Base-by-base conservation (phyloP, 1,284 basidiomycete species). In the Xerocomus minutiporus region DNA sequence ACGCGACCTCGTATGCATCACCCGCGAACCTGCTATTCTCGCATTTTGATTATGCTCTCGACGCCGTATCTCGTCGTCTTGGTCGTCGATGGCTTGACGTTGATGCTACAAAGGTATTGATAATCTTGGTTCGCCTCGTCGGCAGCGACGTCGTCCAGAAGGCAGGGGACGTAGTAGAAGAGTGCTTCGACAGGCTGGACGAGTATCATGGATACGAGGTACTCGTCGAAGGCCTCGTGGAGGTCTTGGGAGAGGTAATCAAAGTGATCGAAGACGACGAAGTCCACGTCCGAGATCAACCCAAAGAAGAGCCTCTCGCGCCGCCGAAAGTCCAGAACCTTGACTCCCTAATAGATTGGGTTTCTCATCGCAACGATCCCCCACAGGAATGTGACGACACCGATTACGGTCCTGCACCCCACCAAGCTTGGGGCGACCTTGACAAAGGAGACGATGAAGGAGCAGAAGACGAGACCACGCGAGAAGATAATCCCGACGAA, bases 11-110 rank as follows among this genome's bases (percentile, higher is more conserved):
- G 2, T 94, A 93, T 61, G 91, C 92, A 7, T 87, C 88, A 1
- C 81, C 91, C 0, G 82, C 84, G 32, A 93, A 93, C 63, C 76
- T 97, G 31, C 75, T 97, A 5, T 78, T 97, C 29, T 87, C 93
- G 26, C 95, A 97, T 68, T 94, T 95, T 59, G 94, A 97, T 72
- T 97, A 97, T 64, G 87, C 92, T 8, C 81, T 97, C 54, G 93
- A 96, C 61, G 81, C 87, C 11, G 86, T 94, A 8, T 91, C 90
- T 1, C 85, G 90, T 34, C 81, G 87, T 28, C 78, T 97, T 15
- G 85, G 83, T 11, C 82, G 84, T 31, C 74, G 85, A 48, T 84
- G 87, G 73, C 77, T 97, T 5, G 91, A 93, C 58, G 72, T 86
- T 11, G 84, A 88, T 54, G 88, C 89, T 2, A 82, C 86, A 15